Base-by-base conservation (phyloP, 2,329 filamentous ascomycete genomes). In the Cyphellophora attinorum region DNA sequence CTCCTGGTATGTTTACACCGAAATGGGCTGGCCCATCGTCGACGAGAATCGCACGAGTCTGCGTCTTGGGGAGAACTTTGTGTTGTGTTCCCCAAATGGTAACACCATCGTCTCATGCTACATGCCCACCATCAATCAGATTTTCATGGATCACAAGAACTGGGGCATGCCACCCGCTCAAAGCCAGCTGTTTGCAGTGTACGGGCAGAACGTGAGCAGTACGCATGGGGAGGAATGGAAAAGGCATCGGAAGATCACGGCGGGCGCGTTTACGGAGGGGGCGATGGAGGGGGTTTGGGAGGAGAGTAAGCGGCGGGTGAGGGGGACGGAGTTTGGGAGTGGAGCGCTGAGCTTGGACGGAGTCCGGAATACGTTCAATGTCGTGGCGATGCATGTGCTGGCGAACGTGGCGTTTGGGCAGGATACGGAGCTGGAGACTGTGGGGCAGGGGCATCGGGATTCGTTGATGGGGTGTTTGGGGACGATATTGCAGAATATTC, bases 171-270 rank as follows among this genome's bases (percentile, higher is more conserved):
- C 36, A 3, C 17, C 19, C 3, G 13, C 25, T 11, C 28, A 34
- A n/a, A 14, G 16, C 5, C 15, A 40, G 15, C 39, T 40, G 5
- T 38, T 60, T 29, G 43, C 51, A 3, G 41, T 58, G 17, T 48
- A 55, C 19, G 57, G 58, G 2, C 25, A 40, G 5, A 60, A 60
- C 38, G 40, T 61, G 5, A 31, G 18, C 33, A 19, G 51, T 40
- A 19, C 40, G 3, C 49, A 55, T 34, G 51, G 53, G 4, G 41
- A 51, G 18, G 49, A 51, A 17, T 51, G 55, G 54, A 45, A 49
- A n/a, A n/a, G n/a, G n/a, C n/a, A n/a, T n/a, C n/a, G n/a, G n/a
- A n/a, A n/a, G n/a, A n/a, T n/a, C n/a, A n/a, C n/a, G n/a, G n/a
- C n/a, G n/a, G n/a, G n/a, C n/a, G n/a, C n/a, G n/a, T n/a, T n/a